These are phyloP conservation scores for Talaromyces amestolkiae DNA, from an alignment of 2,329 filamentous ascomycete species.

Conservation along the genomic window DNA sequence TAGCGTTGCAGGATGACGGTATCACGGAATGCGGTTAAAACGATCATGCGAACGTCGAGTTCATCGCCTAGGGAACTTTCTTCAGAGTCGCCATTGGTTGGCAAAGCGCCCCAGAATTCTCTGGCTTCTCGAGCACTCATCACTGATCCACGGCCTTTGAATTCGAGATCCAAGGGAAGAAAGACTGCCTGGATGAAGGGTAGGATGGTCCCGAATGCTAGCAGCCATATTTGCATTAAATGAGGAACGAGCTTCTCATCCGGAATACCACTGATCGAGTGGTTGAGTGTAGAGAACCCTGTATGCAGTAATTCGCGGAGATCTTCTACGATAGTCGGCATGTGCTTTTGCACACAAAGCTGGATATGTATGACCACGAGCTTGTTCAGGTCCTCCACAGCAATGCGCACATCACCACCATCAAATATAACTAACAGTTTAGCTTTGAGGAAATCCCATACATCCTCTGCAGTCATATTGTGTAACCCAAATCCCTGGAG, in stretches of 20 bases:
- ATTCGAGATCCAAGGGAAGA: constrained; percentile 86
- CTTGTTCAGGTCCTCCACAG: constrained; percentile 65
- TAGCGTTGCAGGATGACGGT: constrained; percentile 84
- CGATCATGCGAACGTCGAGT: constrained; percentile 83
- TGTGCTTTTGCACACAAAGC: constrained; percentile 60
- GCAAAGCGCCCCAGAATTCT: constrained; percentile 83
- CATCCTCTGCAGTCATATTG: constrained; percentile 66
- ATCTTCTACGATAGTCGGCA: constrained; percentile 61
- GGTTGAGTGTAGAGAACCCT: constrained; percentile 82
- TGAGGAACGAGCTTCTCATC: constrained; percentile 88
- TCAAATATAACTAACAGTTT: constrained; percentile 63
- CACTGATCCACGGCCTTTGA: constrained; percentile 76
- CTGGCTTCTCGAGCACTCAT: constrained; percentile 75
- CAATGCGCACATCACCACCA: constrained; percentile 62
- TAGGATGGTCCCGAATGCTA: constrained; percentile 84
- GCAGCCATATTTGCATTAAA: constrained; percentile 89
- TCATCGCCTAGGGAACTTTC: constrained; percentile 54
- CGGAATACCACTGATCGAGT: constrained; percentile 71
- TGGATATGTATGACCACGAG: constrained; percentile 62
- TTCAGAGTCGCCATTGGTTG: constrained; percentile 43
- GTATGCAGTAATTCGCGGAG: constrained; percentile 61
- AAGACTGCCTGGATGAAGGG: constrained; percentile 96
- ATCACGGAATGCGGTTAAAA: constrained; percentile 84
- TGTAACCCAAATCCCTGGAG: constrained; percentile 59
- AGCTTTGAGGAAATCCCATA: constrained; percentile 65